Base-by-base conservation (phyloP, 2,329 filamentous ascomycete genomes). In the Chaetomium globosum region DNA sequence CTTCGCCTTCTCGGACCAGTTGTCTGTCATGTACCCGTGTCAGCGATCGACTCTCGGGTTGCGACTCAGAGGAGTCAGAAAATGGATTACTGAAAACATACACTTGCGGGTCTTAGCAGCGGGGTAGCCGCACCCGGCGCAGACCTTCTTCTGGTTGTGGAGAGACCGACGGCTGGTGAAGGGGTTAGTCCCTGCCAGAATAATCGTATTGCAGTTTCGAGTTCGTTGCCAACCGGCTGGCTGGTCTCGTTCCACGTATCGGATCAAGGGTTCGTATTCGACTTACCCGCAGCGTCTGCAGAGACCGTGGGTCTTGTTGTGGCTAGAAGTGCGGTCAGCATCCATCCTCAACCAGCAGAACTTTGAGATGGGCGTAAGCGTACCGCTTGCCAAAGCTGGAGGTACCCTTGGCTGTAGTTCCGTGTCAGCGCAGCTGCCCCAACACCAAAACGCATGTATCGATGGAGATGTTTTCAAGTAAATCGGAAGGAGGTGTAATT, bases 1-100 rank as follows among this genome's bases (percentile, higher is more conserved):
- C 92, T 98, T 98, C 77, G 93, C 94, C 91, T 99, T 99, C 89
- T 98, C 94, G 82, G 91, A 88, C 95, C 95, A 99, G 91, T 99
- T 97, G 90, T 89, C 94, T 98, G 79, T 61, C 33, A 57, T 65
- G 36, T 26, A n/a, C 26, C 66, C 59, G 36, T 67, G 69, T 74
- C 67, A 73, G 72, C 68, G 67, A 56, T 43, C 53, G 62, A 31
- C 16, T 56, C n/a, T 33, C 56, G 30, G 13, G 30, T 5, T 57
- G 8, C 6, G 6, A 36, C 26, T 56, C 13, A 48, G 21, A 5
- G 33, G 30, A 48, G 46, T n/a, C 21, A 28, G 30, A 49, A 52
- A 36, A 23, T 30, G 43, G 19, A 36, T 39, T 53, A 30, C 23
- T 61, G 46, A 3, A 61, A 71, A 91, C 94, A 80, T 97, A 98